Evolutionary conservation across 2,329 filamentous ascomycete genomes (phyloP).

Genomic region (Exophiala sideris): DNA sequence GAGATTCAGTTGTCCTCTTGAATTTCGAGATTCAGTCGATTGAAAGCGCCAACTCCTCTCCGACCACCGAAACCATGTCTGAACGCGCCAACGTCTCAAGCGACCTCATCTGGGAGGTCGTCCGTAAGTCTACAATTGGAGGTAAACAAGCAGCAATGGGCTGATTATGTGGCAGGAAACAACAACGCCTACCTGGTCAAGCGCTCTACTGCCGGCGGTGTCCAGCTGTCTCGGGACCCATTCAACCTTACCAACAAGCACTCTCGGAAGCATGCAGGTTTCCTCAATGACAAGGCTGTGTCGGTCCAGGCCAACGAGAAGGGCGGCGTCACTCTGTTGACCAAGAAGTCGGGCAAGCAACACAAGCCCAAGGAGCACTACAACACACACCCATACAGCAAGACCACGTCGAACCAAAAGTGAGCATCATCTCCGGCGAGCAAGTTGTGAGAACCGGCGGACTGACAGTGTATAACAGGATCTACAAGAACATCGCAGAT

Average conservation of each 20-base stretch:
- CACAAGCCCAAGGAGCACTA: conserved; percentile 70
- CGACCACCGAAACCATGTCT: conserved; percentile 28
- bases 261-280: conserved; percentile 89
- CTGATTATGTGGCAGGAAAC: conserved; percentile 57
- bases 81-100: conserved; percentile 72
- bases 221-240: conserved; percentile 90
- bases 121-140: conserved; percentile 65
- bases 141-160: not conserved
- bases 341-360: conserved; percentile 71
- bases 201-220: conserved; percentile 73
- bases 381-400: conserved; percentile 65
- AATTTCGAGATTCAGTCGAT: too few species aligned
- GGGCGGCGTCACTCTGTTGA: conserved; percentile 74
- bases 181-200: conserved; percentile 92
- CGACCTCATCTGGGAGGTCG: conserved; percentile 92
- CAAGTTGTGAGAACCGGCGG: not conserved
- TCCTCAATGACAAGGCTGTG: conserved; percentile 90
- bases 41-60: conserved; percentile 3
- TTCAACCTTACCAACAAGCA: conserved; percentile 91
- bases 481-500: conserved; percentile 85
- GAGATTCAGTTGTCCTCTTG: too few species aligned
- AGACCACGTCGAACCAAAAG: conserved; percentile 75
- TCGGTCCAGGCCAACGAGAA: conserved; percentile 70
- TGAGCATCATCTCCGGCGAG: conserved; percentile 45
- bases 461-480: conserved; percentile 51